Evolutionary conservation across 352 stramenopile genomes (phyloP).

Genomic region (Pythium vanterpoolii): DNA sequence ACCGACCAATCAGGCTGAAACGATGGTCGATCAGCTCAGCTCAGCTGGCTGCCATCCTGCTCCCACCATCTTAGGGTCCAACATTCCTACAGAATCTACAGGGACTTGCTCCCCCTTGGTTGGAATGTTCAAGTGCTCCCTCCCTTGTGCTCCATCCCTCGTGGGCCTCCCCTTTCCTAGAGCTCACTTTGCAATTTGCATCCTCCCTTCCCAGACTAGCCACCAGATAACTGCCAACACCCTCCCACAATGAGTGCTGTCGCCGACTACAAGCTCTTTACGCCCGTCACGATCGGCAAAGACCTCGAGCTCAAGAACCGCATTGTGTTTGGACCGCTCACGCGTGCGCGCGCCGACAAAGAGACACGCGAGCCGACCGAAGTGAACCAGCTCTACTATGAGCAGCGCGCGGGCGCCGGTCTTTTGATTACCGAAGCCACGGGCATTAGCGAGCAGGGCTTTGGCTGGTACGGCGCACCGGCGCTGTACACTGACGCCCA

Average conservation of each 20-base stretch:
- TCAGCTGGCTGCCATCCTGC: too few relatives aligned
- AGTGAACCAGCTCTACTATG: conserved; percentile 42
- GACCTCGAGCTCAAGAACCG: conserved; percentile 9
- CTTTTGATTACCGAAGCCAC: conserved; percentile 31
- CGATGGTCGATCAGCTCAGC: too few relatives aligned
- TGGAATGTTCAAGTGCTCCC: not conserved
- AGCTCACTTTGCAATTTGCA: not conserved
- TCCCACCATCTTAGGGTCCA: too few relatives aligned
- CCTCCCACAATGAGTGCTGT: not conserved
- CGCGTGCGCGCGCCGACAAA: conserved; percentile 12
- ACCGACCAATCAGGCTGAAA: too few relatives aligned
- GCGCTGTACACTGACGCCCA: not conserved
- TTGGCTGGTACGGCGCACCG: not conserved
- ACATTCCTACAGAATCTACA: too few relatives aligned
- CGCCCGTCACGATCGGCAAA: conserved; percentile 8
- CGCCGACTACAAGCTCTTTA: conserved; percentile 7
- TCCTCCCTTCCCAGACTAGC: not conserved
- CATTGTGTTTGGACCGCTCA: conserved; percentile 36
- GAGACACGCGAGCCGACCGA: conserved; percentile 12
- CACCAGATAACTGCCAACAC: not conserved
- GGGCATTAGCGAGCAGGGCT: not conserved
- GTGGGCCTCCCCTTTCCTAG: too few relatives aligned
- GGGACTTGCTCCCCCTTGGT: not conserved
- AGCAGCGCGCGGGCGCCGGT: conserved; percentile 20
- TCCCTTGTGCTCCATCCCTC: not conserved